These are phyloP conservation scores for Rhizophora mangle DNA, from an alignment of 345 rosid genomes.

Conservation along the genomic window DNA sequence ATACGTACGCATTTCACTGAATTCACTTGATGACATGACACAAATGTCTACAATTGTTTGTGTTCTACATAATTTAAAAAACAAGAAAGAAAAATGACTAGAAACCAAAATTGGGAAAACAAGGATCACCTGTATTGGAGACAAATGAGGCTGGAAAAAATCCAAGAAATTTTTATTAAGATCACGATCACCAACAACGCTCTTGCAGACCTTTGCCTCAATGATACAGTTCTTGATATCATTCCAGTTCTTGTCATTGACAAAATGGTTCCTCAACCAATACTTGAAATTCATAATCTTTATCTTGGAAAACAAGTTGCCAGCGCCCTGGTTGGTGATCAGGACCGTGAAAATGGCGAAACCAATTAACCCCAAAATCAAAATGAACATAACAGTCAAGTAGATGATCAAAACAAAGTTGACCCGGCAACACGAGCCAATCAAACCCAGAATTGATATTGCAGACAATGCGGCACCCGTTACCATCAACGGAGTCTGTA, in stretches of 20 bases:
- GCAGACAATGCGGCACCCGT: not conserved
- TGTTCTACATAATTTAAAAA: too few species aligned
- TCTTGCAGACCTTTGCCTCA: constrained; percentile 1
- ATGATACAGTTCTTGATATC: constrained; percentile 8
- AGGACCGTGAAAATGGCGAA: not conserved
- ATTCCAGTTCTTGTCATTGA: constrained; percentile 10
- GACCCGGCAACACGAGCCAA: constrained; percentile 1
- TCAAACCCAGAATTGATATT: constrained; percentile 13
- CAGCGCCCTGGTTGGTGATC: not conserved
- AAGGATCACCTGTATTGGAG: constrained; percentile 10
- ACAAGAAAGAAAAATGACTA: too few species aligned
- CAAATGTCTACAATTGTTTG: too few species aligned
- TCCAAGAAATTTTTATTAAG: not conserved
- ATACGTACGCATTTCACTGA: too few species aligned
- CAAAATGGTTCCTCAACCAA: constrained; percentile 9
- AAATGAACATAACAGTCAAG: not conserved
- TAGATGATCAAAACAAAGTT: not conserved
- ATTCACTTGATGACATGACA: too few species aligned
- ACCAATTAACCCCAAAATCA: not conserved
- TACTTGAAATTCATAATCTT: not conserved
- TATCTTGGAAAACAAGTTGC: not conserved
- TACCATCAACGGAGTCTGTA: constrained; percentile 10
- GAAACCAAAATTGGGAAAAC: too few species aligned
- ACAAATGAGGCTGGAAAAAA: not conserved
- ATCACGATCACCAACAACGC: not conserved